Evolutionary conservation across 176 grass and related monocot genomes (phyloP).

Genomic region (Musa schizocarpa): DNA sequence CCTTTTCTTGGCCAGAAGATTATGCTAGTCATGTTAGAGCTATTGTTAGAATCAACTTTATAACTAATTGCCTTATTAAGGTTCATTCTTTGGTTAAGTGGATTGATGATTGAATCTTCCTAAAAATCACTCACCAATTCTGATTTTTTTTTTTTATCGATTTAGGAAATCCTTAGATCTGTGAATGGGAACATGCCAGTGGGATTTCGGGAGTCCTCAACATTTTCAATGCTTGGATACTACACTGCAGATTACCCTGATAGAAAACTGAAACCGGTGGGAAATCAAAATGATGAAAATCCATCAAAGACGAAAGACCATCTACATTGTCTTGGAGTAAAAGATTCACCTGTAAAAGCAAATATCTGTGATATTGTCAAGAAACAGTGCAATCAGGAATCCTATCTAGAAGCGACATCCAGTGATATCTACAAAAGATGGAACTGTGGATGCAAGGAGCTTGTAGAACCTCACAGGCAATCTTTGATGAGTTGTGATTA

Average conservation of each 20-base stretch:
- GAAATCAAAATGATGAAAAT: slow-evolving; percentile 23
- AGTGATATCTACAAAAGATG: slow-evolving; percentile 18
- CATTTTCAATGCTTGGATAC: slow-evolving; percentile 55
- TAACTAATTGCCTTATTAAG: background rate
- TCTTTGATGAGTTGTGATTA: slow-evolving; percentile 41
- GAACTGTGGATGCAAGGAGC: slow-evolving; percentile 41
- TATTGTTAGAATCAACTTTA: background rate
- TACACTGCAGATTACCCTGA: slow-evolving; percentile 23
- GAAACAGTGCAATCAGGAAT: slow-evolving; percentile 16
- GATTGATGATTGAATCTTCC: background rate
- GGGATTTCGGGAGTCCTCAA: slow-evolving; percentile 37
- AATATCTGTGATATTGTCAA: slow-evolving; percentile 13
- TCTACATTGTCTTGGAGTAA: slow-evolving; percentile 3
- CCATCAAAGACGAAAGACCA: slow-evolving; percentile 14
- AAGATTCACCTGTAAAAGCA: slow-evolving; percentile 20
- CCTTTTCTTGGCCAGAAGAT: background rate
- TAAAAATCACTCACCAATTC: slow-evolving; percentile 9
- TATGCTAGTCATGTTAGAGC: background rate
- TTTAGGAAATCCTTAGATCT: slow-evolving; percentile 40
- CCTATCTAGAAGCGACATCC: slow-evolving; percentile 10
- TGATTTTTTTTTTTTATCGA: slow-evolving; percentile 24
- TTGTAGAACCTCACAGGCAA: slow-evolving; percentile 40
- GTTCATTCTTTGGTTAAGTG: background rate
- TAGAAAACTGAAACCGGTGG: slow-evolving; percentile 20
- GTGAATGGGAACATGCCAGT: slow-evolving; percentile 57